A percentile compares a stretch with the other conserved stretches of the same genome.
Evolutionary conservation across 495 filamentous ascomycete genomes (phyloP).

Genomic region (Penicillium simplicissimum): DNA sequence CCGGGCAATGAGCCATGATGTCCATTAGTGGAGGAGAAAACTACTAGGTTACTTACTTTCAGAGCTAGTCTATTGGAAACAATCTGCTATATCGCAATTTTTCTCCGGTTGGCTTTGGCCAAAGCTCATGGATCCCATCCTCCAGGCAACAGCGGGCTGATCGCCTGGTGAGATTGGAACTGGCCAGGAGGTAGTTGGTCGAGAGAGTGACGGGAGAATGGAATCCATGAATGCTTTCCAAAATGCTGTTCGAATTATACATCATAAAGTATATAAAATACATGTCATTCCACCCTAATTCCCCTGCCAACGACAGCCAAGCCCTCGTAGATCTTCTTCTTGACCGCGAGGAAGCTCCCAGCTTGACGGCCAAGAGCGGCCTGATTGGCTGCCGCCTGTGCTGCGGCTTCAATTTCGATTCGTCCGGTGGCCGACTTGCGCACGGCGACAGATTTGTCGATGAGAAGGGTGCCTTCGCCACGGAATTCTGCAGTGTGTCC

Average conservation of each 20-base stretch:
- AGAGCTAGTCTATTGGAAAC: no score
- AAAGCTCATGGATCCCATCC: no score
- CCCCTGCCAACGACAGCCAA: slow-evolving; percentile 77
- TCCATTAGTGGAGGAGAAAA: no score
- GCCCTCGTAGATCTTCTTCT: slow-evolving; percentile 79
- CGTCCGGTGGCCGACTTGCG: slow-evolving; percentile 81
- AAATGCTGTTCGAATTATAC: background rate
- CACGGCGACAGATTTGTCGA: slow-evolving; percentile 85
- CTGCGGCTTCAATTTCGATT: slow-evolving; percentile 84
- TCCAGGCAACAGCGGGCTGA: no score
- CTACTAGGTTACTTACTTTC: background rate
- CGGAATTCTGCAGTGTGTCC: slow-evolving; percentile 91
- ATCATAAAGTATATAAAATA: background rate
- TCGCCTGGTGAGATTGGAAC: no score
- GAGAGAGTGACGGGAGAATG: background rate
- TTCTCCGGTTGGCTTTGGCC: no score
- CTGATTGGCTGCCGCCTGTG: slow-evolving; percentile 44
- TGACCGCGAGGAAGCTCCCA: slow-evolving; percentile 73
- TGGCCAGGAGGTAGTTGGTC: no score
- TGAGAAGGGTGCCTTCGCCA: slow-evolving; percentile 87
- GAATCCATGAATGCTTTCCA: background rate
- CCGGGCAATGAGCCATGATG: no score
- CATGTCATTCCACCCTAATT: slow-evolving; percentile 42
- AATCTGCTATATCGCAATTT: no score
- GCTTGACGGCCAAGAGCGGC: slow-evolving; percentile 36